Evolutionary conservation across 75 land plant species (phyloP), one percentile per base, ranked within the genome.

Genomic region (Adiantum capillusveneris): DNA sequence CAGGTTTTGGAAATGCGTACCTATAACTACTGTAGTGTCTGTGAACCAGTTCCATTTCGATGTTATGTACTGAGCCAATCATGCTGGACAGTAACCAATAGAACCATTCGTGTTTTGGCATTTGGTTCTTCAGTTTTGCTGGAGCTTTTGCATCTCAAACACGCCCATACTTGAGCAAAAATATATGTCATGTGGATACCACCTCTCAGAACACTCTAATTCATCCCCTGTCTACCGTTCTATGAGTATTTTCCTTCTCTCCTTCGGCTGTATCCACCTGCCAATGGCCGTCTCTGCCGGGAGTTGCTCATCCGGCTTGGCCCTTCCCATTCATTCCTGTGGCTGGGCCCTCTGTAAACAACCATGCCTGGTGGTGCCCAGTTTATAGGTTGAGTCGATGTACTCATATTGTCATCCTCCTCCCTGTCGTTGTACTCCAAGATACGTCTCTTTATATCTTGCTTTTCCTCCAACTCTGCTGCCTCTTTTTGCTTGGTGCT

Each of bases 401-500:
- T 44, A 41, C 86, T 86, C 63, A 72, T 70, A 20, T 57, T 34
- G 39, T 89, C 96, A 64, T 89, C 98, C 53, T 94, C 98, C 59
- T 89, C 98, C 57, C 98, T 67, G 31, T 94, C 96, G 71, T 94
- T 94, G 69, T 94, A 94, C 59, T 89, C 98, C 53, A 94, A 58
- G 21, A 94, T 74, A 56, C 83, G 60, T 63, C 90, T 66, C 70
- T 94, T 94, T 17, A 94, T 88, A 53, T 85, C 84, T 60, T 88
- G 87, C 62, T 89, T 94, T 77, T 94, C 98, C 65, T 86, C 98
- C 17, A 94, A 76, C 68, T 94, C 98, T 18, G 90, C 98, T 39
- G 95, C 96, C 65, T 94, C 98, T 71, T 94, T 84, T 78, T 94
- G 81, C 70, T 86, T 94, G 46, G 96, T 75, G 71, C 96, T 84